Percentiles rank a stretch among this genome's conserved stretches.
Evolutionary conservation across 2,329 filamentous ascomycete species (phyloP).

Genomic region (Phaeophleospora eucalypticola): DNA sequence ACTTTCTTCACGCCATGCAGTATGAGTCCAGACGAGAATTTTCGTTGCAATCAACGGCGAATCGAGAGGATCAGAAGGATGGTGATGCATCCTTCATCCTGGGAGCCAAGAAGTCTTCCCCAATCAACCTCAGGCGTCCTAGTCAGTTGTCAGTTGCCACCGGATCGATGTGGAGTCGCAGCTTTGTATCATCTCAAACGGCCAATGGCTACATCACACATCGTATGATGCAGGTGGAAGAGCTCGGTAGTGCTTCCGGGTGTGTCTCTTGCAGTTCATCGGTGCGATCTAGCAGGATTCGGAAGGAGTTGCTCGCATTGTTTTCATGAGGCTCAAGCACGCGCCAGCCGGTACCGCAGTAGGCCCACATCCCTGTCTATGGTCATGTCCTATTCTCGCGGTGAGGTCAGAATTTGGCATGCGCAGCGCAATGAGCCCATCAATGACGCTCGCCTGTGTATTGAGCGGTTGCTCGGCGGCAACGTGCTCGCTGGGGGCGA

Average conservation of each 20-base stretch:
- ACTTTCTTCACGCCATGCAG: too few species aligned
- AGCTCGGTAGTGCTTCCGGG: neutral
- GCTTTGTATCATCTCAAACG: neutral
- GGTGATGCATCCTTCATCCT: too few species aligned
- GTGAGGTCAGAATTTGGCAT: constrained; percentile 1
- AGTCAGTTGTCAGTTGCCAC: too few species aligned
- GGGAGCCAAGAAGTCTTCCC: too few species aligned
- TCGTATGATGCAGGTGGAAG: neutral
- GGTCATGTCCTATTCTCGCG: neutral
- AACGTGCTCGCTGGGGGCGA: too few species aligned
- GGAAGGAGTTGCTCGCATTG: neutral
- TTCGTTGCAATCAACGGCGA: too few species aligned
- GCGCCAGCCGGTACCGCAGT: neutral
- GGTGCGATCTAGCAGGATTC: neutral
- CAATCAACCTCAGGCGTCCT: too few species aligned
- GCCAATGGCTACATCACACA: neutral
- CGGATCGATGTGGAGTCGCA: neutral
- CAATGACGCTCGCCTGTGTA: neutral
- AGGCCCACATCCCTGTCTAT: neutral
- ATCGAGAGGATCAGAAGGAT: too few species aligned
- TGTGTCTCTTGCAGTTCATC: neutral
- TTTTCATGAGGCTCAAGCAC: neutral
- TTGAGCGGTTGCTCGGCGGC: neutral
- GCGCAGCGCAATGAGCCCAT: neutral
- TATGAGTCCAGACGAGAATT: too few species aligned